phyloP scores from a whole-genome alignment of 495 filamentous ascomycete genomes.

The Tuber calosporum region DNA sequence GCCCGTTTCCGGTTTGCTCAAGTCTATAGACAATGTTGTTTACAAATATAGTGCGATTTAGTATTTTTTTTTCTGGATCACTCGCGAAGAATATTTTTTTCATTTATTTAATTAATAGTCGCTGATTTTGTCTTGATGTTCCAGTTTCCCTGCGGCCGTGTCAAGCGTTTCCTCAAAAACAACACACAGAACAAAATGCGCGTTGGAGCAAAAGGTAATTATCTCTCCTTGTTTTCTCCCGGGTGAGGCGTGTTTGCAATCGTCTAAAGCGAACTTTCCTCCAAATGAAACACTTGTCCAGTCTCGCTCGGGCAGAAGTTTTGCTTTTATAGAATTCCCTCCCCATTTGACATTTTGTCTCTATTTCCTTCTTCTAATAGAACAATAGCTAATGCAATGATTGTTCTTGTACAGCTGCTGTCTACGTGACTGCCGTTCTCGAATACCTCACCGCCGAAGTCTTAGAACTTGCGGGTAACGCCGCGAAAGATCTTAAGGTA shows the following conservation, averaged over 20 bases:
- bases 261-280: background rate
- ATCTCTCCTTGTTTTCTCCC: background rate
- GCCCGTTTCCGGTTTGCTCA: constrained; percentile 8
- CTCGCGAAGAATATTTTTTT: background rate
- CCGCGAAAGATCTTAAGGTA: constrained; percentile 98
- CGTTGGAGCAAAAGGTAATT: constrained; percentile 82
- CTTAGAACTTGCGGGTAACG: constrained; percentile 94
- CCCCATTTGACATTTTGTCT: background rate
- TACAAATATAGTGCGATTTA: constrained; percentile 13
- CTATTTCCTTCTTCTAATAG: constrained; percentile 4
- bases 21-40: constrained; percentile 15
- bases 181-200: constrained; percentile 99
- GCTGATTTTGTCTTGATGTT: constrained; percentile 41
- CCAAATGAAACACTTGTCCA: background rate
- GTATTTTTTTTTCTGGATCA: background rate
- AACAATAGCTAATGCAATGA: constrained; percentile 10
- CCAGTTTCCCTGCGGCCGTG: constrained; percentile 98
- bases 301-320: background rate
- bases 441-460: constrained; percentile 99
- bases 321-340: background rate
- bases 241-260: background rate
- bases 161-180: constrained; percentile 99
- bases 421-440: constrained; percentile 96
- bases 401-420: constrained; percentile 54
- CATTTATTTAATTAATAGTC: background rate